Evolutionary conservation across 208 protist species (phyloP).

Genomic region (Leishmania aethiopica): DNA sequence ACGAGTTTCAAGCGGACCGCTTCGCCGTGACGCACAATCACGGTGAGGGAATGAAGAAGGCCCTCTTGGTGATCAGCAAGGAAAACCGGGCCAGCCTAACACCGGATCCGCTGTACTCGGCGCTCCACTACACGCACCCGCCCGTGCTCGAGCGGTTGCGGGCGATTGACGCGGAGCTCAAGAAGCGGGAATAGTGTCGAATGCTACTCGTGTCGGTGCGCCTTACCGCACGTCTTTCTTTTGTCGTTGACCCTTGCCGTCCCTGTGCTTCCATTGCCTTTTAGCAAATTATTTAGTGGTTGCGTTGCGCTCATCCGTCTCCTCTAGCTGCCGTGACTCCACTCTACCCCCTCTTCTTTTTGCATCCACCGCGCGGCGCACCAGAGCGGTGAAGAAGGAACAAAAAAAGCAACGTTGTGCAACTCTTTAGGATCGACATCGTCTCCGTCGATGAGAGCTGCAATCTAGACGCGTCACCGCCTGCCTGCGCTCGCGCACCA

Average conservation of each 20-base stretch:
- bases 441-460: background rate
- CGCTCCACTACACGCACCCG: slow-evolving; percentile 80
- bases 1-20: slow-evolving; percentile 81
- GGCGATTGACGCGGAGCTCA: slow-evolving; percentile 59
- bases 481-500: background rate
- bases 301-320: background rate
- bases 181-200: slow-evolving; percentile 34
- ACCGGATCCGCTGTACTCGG: slow-evolving; percentile 72
- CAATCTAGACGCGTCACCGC: background rate
- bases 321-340: background rate
- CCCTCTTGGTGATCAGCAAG: slow-evolving; percentile 54
- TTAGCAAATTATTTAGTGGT: background rate
- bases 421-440: background rate
- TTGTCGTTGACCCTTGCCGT: background rate
- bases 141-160: slow-evolving; percentile 69
- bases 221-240: background rate
- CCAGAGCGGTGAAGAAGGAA: background rate
- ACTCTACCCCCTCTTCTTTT: background rate
- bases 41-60: slow-evolving; percentile 38
- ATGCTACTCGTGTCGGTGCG: background rate
- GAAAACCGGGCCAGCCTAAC: slow-evolving; percentile 68
- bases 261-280: background rate
- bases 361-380: background rate
- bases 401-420: background rate
- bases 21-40: slow-evolving; percentile 63